Evolutionary conservation across 2,329 filamentous ascomycete species (phyloP).

Genomic region (Ophiosphaerella herpotricha): DNA sequence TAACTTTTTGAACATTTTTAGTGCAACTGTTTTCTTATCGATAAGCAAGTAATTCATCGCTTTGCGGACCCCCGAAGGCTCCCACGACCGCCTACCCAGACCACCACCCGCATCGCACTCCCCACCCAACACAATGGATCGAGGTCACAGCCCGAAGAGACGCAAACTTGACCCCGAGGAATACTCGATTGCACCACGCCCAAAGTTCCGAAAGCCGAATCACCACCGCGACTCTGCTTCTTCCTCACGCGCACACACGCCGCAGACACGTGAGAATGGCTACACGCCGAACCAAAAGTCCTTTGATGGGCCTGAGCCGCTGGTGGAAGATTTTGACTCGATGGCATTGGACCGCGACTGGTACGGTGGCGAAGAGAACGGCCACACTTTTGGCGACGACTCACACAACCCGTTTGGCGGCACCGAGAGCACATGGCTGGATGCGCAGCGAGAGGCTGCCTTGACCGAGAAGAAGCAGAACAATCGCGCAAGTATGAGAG

Average conservation of each 20-base stretch:
- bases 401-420: constrained; percentile 89
- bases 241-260: constrained; percentile 44
- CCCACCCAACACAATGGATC: constrained; percentile 34
- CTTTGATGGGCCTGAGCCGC: constrained; percentile 66
- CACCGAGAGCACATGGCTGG: constrained; percentile 72
- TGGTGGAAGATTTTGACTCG: constrained; percentile 69
- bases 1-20: constrained; percentile 12
- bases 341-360: constrained; percentile 85
- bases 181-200: constrained; percentile 59
- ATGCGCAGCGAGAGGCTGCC: constrained; percentile 74
- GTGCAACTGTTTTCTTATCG: constrained; percentile 15
- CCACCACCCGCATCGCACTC: not conserved
- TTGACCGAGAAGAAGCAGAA: constrained; percentile 80
- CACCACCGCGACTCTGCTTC: constrained; percentile 29
- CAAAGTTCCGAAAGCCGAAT: constrained; percentile 47
- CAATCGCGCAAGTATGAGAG: constrained; percentile 71
- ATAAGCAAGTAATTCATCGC: constrained; percentile 7
- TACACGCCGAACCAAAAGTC: constrained; percentile 57
- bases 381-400: constrained; percentile 86
- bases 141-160: constrained; percentile 63
- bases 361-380: constrained; percentile 87
- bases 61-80: constrained; percentile 26
- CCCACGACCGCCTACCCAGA: not conserved
- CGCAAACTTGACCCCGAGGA: constrained; percentile 69
- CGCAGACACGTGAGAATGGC: constrained; percentile 34